phyloP scores from a whole-genome alignment of 768 basidiomycete genomes.

The Hysterangium stoloniferum region DNA sequence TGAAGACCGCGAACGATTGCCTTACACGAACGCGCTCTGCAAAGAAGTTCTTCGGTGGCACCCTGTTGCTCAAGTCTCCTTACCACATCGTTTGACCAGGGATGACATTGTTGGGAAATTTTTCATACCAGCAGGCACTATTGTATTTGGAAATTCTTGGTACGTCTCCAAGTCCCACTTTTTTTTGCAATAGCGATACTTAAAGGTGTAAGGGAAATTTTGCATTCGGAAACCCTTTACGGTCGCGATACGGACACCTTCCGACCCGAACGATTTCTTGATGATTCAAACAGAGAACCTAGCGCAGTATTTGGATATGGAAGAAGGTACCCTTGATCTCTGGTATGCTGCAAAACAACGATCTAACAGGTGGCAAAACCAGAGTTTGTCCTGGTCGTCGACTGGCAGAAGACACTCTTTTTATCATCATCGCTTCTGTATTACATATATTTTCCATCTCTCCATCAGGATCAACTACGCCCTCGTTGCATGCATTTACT shows the following conservation, averaged over 20 bases:
- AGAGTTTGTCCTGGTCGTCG: background rate
- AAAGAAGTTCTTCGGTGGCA: conserved; percentile 10
- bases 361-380: background rate
- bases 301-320: background rate
- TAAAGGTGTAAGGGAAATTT: background rate
- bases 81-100: background rate
- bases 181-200: background rate
- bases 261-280: background rate
- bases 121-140: background rate
- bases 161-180: background rate
- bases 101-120: background rate
- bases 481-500: too few species aligned
- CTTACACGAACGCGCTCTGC: conserved; percentile 4
- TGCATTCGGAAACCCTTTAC: background rate
- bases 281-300: background rate
- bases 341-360: background rate
- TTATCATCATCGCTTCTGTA: background rate
- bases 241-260: background rate
- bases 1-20: conserved; percentile 7
- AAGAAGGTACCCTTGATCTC: background rate
- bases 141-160: background rate
- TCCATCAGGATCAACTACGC: background rate
- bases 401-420: background rate
- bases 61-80: background rate
- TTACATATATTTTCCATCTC: background rate